Conservation (phyloP, 192 early-diverging fungal genomes). For the Umbelopsis sp. region DNA sequence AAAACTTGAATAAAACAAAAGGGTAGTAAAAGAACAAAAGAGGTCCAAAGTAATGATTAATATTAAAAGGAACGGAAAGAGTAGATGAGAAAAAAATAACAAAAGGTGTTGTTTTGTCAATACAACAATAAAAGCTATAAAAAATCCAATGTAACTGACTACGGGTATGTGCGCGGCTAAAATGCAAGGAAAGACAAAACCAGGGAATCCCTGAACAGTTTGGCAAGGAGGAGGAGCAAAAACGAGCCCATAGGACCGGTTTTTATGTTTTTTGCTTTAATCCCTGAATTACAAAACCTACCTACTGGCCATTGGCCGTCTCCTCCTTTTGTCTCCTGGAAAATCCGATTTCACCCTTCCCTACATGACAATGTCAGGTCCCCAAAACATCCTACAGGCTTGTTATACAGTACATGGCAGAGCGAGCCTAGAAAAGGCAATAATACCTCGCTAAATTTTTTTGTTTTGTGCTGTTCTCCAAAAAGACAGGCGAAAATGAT, state of each 20-base stretch:
- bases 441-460: background rate
- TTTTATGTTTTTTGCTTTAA: background rate
- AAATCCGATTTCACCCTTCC: background rate
- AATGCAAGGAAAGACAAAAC: too few species aligned
- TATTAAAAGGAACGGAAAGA: conserved; percentile 27
- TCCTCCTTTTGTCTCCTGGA: background rate
- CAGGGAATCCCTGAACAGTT: too few species aligned
- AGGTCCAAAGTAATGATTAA: background rate
- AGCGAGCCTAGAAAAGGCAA: too few species aligned
- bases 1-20: background rate
- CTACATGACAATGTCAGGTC: background rate
- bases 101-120: background rate
- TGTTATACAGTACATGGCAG: too few species aligned
- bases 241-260: background rate
- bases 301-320: background rate
- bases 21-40: background rate
- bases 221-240: too few species aligned
- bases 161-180: too few species aligned
- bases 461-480: background rate
- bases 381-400: background rate
- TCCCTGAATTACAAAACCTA: background rate
- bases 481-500: too few species aligned
- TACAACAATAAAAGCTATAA: too few species aligned
- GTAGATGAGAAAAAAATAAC: conserved; percentile 12
- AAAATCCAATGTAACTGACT: too few species aligned